Base-by-base conservation (phyloP, 129 eudicot species). In the Pulicaria dysenterica region DNA sequence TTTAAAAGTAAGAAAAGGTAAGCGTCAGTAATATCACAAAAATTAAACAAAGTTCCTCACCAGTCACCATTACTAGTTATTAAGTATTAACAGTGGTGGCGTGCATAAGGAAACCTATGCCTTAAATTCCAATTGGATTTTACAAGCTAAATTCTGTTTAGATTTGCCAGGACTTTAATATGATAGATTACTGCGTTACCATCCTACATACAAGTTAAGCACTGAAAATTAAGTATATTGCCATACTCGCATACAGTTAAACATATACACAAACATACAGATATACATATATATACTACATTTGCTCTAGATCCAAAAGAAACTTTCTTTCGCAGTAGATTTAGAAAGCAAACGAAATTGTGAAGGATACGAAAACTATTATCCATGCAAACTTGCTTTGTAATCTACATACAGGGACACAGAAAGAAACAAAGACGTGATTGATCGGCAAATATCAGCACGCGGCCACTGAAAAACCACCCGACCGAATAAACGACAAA, bases 401-500 rank as follows among this genome's bases (percentile, higher is more conserved):
- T 24, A 55, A 42, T 41, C 49, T 43, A 57, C 51, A 15, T 17
- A 37, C 31, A 12, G 8, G 14, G 19, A 37, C n/a, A 58, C 64
- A 61, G 16, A 59, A 12, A 36, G 31, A 24, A 24, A 65, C 44
- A 48, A 36, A 59, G 24, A 36, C 34, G 3, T 10, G 60, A 50
- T 38, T 31, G 14, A 61, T 37, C 48, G 24, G 45, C 5, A 17
- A 12, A 3, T 2, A 11, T 73, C 37, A 3, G 13, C 42, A 53
- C 49, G 9, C 39, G 48, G 39, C 13, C 39, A 56, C 19, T 38
- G 13, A 74, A 19, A 24, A 74, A 39, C 56, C 61, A 38, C 64
- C 70, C 7, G 58, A 53, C 42, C 69, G 70, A 69, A 73, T 54
- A 67, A 64, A 70, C 81, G 49, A 38, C 59, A 4, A 6, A 67